These are phyloP conservation scores for Polytolypa hystricis DNA, from an alignment of 2,329 filamentous ascomycete species.

Conservation along the genomic window DNA sequence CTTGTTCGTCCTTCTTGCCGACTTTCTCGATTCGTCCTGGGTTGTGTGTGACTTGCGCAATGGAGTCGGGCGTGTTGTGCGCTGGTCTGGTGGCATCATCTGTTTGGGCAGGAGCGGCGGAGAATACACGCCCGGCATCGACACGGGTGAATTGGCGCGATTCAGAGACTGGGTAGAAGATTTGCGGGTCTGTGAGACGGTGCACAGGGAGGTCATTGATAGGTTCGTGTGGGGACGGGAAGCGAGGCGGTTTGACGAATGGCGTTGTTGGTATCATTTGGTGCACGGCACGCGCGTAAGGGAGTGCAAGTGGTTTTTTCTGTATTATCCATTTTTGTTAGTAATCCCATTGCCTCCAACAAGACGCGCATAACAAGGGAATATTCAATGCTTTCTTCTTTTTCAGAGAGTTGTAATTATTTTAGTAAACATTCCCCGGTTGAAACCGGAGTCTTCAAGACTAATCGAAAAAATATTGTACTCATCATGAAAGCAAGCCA, in stretches of 20 bases:
- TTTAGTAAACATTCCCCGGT: conserved; percentile 49
- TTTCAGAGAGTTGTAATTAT: conserved; percentile 65
- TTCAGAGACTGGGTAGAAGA: conserved; percentile 54
- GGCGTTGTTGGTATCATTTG: conserved; percentile 67
- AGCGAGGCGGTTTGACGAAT: conserved; percentile 26
- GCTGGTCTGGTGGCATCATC: conserved; percentile 15
- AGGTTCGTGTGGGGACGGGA: conserved; percentile 42
- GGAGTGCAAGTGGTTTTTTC: conserved; percentile 64
- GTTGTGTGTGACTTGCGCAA: conserved; percentile 20
- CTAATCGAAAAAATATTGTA: conserved; percentile 97
- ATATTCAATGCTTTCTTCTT: no score
- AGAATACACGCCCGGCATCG: conserved; percentile 54
- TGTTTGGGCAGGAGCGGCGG: conserved; percentile 29
- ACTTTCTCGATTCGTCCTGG: conserved; percentile 29
- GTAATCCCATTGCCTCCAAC: conserved; percentile 9
- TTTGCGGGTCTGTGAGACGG: conserved; percentile 41
- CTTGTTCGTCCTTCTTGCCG: conserved; percentile 36
- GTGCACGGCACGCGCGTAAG: conserved; percentile 66
- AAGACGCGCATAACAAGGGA: no score
- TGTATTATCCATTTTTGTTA: conserved; percentile 34
- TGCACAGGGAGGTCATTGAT: conserved; percentile 56
- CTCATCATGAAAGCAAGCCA: conserved; percentile 48
- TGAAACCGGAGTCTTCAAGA: conserved; percentile 77
- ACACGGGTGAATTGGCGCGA: conserved; percentile 53
- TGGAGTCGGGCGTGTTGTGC: conserved; percentile 24